phyloP scores from a whole-genome alignment of 768 basidiomycete species.

The Sarcodon sp. region DNA sequence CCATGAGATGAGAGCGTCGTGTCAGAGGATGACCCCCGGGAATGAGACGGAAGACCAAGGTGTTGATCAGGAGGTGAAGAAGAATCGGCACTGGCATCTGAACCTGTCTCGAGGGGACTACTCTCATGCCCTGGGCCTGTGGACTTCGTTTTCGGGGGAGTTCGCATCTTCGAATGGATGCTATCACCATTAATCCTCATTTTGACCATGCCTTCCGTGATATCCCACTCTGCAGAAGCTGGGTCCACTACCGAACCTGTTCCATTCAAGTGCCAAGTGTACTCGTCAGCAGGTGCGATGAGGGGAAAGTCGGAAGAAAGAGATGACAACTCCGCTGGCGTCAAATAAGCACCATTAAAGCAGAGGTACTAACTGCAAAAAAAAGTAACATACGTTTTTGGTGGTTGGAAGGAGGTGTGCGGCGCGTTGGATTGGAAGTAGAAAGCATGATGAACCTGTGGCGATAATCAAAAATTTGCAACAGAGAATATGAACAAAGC shows the following conservation, averaged over 20 bases:
- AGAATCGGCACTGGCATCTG: slow-evolving; percentile 58
- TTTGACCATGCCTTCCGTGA: slow-evolving; percentile 62
- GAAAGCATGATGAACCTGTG: background rate
- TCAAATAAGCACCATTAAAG: background rate
- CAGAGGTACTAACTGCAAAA: background rate
- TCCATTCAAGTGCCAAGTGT: slow-evolving; percentile 53
- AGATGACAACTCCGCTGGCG: slow-evolving; percentile 12
- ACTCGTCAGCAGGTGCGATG: slow-evolving; percentile 21
- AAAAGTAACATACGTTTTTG: slow-evolving; percentile 10
- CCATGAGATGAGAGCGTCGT: slow-evolving; percentile 50
- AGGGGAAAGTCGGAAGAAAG: slow-evolving; percentile 24
- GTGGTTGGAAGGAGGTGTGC: background rate
- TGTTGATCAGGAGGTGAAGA: slow-evolving; percentile 58
- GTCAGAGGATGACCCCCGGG: slow-evolving; percentile 76
- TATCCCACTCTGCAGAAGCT: slow-evolving; percentile 51
- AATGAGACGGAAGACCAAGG: slow-evolving; percentile 50
- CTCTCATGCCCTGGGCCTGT: slow-evolving; percentile 38
- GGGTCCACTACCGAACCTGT: slow-evolving; percentile 53
- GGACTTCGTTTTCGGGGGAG: slow-evolving; percentile 56
- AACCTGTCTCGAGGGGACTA: slow-evolving; percentile 64
- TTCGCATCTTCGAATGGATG: slow-evolving; percentile 38
- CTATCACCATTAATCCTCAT: slow-evolving; percentile 58
- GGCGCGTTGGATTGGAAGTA: background rate
- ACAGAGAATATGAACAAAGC: too few species aligned
- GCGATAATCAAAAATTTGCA: background rate